Evolutionary conservation across 176 grass and related monocot species (phyloP).

Genomic region (Oryza meridionalis): DNA sequence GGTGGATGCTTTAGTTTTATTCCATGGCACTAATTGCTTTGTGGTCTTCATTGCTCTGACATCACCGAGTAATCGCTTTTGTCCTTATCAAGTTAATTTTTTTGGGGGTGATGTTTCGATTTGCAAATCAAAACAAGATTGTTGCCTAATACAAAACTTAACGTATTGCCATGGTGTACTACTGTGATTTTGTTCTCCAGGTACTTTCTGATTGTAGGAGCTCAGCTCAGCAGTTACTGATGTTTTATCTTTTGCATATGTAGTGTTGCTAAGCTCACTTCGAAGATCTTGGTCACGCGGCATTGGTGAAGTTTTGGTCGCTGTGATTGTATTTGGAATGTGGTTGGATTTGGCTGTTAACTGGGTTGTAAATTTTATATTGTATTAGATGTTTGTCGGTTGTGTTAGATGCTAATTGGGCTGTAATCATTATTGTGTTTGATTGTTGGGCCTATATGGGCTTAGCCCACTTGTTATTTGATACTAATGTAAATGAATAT

Average conservation of each 20-base stretch:
- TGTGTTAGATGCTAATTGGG: too few relatives aligned
- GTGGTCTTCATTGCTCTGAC: not conserved
- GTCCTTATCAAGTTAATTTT: not conserved
- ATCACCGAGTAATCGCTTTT: not conserved
- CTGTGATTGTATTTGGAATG: too few relatives aligned
- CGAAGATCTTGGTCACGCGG: slow-evolving; percentile 2
- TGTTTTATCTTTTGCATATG: slow-evolving; percentile 39
- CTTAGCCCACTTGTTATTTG: too few relatives aligned
- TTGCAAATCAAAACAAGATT: not conserved
- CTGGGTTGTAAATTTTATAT: too few relatives aligned
- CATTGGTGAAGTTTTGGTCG: slow-evolving; percentile 6
- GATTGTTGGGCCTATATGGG: too few relatives aligned
- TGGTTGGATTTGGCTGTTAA: too few relatives aligned
- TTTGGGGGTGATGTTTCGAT: not conserved
- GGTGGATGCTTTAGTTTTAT: slow-evolving; percentile 23
- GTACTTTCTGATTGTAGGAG: not conserved
- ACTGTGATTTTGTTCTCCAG: not conserved
- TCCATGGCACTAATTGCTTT: not conserved
- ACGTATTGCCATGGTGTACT: not conserved
- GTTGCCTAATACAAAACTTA: too few relatives aligned
- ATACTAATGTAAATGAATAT: too few relatives aligned
- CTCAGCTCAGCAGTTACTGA: slow-evolving; percentile 28
- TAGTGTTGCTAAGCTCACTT: slow-evolving; percentile 30
- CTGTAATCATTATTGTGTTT: too few relatives aligned
- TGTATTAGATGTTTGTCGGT: too few relatives aligned